Evolutionary conservation across 352 stramenopile species (phyloP), one percentile per base, ranked within the genome.

Genomic region (Aphanomyces astaci): DNA sequence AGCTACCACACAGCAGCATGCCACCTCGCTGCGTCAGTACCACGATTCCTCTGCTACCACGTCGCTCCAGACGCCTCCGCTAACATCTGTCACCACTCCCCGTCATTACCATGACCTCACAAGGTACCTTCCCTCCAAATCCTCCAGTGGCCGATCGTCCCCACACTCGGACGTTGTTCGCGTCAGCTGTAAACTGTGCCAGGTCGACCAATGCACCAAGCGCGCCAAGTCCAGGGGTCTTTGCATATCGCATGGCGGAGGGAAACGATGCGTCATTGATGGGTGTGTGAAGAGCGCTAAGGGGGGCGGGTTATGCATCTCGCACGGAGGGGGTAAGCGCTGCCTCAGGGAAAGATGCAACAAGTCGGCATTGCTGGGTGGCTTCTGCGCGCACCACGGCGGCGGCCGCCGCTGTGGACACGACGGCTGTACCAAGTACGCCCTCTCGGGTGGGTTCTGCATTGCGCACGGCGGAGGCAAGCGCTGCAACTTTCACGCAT

Each of bases 201-300:
- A n/a, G n/a, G n/a, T n/a, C n/a, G n/a, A n/a, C n/a, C n/a, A n/a
- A n/a, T n/a, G n/a, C n/a, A n/a, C n/a, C n/a, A n/a, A n/a, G n/a
- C n/a, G n/a, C n/a, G n/a, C n/a, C n/a, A n/a, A 94, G 75, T 90
- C 84, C 31, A 92, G 90, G 75, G 87, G 86, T 36, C 71, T 93
- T 64, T 96, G 87, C 84, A 92, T 91, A 71, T 77, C 80, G n/a
- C 87, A 96, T 70, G 87, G 87, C 36, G 87, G 87, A 59, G 88
- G 84, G 39, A 84, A 79, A 31, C 88, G 88, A 32, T 96, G 87
- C 77, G 76, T 90, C 64, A 74, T 86, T 28, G 64, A 71, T 13
- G 76, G 76, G 39, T 96, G 87, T 75, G 76, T 75, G 62, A 78
- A 80, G 65, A 87, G 82, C 67, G 89, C 83, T 32, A 82, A 94